These are phyloP conservation scores for Dactylellina leptospora DNA, from an alignment of 2,329 filamentous ascomycete genomes.

Conservation along the genomic window DNA sequence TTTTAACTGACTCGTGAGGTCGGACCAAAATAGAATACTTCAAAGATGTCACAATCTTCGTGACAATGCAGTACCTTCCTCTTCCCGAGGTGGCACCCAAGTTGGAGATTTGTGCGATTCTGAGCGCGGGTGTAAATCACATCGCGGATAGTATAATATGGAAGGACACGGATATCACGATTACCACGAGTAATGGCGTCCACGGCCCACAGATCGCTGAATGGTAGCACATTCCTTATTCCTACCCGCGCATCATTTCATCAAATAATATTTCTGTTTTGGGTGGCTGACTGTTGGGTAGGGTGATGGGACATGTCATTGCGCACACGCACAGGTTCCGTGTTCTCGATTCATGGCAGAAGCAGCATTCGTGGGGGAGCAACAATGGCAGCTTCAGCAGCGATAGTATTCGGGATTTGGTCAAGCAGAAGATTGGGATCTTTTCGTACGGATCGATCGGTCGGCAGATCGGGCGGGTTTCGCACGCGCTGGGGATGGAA, in stretches of 20 bases:
- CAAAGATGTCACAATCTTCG: conserved; percentile 64
- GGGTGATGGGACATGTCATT: conserved; percentile 36
- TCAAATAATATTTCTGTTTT: no score
- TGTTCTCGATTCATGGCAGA: conserved; percentile 53
- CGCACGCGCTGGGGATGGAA: conserved; percentile 73
- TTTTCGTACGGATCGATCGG: conserved; percentile 68
- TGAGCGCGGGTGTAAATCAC: conserved; percentile 67
- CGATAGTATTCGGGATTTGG: conserved; percentile 43
- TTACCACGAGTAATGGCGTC: conserved; percentile 69
- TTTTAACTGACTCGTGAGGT: neutral
- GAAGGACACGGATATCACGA: conserved; percentile 64
- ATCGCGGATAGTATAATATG: conserved; percentile 64
- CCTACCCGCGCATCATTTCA: no score
- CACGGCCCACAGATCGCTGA: conserved; percentile 61
- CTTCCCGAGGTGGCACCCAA: conserved; percentile 62
- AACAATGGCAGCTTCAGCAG: conserved; percentile 34
- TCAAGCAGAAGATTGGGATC: conserved; percentile 58
- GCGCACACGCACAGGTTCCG: conserved; percentile 53
- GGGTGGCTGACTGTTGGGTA: no score
- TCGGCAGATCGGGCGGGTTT: conserved; percentile 67
- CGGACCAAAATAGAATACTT: conserved; percentile 41
- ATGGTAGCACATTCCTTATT: no score
- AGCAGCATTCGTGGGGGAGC: conserved; percentile 49
- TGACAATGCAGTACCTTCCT: conserved; percentile 63
- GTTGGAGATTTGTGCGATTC: conserved; percentile 67